Evolutionary conservation across 768 basidiomycete genomes (phyloP).

Genomic region (Lentinula raphanica): DNA sequence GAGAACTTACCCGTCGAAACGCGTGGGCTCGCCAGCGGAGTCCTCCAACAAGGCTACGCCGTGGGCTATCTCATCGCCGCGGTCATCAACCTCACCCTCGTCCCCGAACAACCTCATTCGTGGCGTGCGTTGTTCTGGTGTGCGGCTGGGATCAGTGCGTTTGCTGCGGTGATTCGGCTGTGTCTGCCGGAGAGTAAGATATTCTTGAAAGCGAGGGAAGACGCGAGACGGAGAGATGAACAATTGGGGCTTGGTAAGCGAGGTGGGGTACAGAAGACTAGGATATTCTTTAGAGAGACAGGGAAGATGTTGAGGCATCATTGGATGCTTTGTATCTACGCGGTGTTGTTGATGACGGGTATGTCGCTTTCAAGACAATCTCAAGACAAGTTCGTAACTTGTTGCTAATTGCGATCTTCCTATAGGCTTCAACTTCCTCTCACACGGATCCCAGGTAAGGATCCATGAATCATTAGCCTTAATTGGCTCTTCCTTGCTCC

Average conservation of each 20-base stretch:
- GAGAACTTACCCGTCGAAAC: constrained; percentile 86
- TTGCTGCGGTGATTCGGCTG: constrained; percentile 65
- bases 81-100: constrained; percentile 71
- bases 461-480: not conserved
- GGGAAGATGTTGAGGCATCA: constrained; percentile 74
- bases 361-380: constrained; percentile 1
- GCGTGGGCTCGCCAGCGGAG: constrained; percentile 81
- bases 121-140: constrained; percentile 87
- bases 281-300: constrained; percentile 68
- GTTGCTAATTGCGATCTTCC: not conserved
- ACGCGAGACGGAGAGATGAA: constrained; percentile 53
- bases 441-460: constrained; percentile 62
- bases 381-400: not conserved
- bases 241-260: constrained; percentile 22
- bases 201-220: constrained; percentile 63
- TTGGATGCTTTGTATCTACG: constrained; percentile 82
- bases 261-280: constrained; percentile 46
- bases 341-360: constrained; percentile 75
- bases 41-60: constrained; percentile 88
- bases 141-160: constrained; percentile 60
- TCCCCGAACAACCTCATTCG: constrained; percentile 28
- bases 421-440: constrained; percentile 70
- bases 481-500: not conserved
- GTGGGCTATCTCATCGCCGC: constrained; percentile 81
- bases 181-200: constrained; percentile 72